Conservation (phyloP, 2,329 filamentous ascomycete species). For the Chrysoporthe austroafricana region DNA sequence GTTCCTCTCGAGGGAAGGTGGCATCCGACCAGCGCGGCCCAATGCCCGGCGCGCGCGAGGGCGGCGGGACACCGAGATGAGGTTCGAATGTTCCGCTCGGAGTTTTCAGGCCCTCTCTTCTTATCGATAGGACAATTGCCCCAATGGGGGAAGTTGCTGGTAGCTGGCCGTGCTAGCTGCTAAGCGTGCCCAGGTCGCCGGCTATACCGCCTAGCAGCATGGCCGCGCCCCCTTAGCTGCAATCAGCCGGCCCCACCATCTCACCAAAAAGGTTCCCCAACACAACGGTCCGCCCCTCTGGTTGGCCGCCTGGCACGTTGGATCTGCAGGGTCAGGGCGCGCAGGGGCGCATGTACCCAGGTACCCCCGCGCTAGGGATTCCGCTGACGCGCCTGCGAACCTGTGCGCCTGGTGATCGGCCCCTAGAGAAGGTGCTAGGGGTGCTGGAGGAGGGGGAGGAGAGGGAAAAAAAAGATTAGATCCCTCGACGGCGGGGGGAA, state of each 20-base stretch:
- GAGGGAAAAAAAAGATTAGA: background rate
- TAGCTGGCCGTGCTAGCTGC: too few relatives aligned
- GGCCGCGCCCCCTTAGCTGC: background rate
- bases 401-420: too few relatives aligned
- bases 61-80: background rate
- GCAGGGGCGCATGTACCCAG: background rate
- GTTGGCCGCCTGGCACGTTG: constrained; percentile 22
- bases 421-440: background rate
- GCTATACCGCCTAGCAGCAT: background rate
- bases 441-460: background rate
- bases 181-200: too few relatives aligned
- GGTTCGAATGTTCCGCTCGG: constrained; percentile 17
- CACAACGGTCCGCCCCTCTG: constrained; percentile 19
- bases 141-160: constrained; percentile 3
- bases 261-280: constrained; percentile 29
- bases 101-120: background rate
- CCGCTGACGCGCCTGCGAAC: background rate
- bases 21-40: background rate
- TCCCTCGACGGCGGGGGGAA: background rate
- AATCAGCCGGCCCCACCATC: constrained; percentile 24
- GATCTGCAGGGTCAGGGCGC: constrained; percentile 18
- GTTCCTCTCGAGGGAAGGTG: constrained; percentile 18
- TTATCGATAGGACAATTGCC: constrained; percentile 19
- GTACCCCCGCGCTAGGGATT: background rate
- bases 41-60: too few relatives aligned